Percentiles rank a stretch among this genome's conserved stretches.
Conservation (phyloP, 352 stramenopile genomes). For the Pythium rishiriense region DNA sequence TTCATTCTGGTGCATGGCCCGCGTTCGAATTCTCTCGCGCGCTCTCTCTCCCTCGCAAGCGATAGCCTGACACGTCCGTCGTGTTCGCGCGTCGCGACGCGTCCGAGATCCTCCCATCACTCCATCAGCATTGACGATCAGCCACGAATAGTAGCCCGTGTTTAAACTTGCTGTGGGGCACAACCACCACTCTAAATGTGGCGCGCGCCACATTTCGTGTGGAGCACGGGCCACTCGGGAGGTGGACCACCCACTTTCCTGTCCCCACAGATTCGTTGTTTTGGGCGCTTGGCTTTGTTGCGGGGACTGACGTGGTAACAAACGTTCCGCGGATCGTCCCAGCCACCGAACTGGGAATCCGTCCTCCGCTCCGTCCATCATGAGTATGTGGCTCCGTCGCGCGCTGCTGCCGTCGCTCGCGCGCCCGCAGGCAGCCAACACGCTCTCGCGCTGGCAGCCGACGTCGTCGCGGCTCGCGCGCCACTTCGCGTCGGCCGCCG, state of each 20-base stretch:
- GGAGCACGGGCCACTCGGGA: too few species aligned
- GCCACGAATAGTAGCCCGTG: conserved; percentile 1
- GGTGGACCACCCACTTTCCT: not conserved
- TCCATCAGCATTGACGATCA: not conserved
- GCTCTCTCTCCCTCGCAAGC: not conserved
- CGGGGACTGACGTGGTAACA: conserved; percentile 5
- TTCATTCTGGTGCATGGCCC: conserved; percentile 6
- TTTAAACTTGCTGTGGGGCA: not conserved
- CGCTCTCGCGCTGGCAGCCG: conserved; percentile 30
- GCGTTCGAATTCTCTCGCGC: not conserved
- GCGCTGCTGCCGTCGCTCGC: conserved; percentile 50
- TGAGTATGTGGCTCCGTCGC: conserved; percentile 67
- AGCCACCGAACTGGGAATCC: not conserved
- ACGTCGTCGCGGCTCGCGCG: conserved; percentile 25
- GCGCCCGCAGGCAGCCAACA: conserved; percentile 27
- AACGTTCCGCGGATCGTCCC: conserved; percentile 5
- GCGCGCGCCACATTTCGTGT: not conserved
- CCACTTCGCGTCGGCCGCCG: conserved; percentile 40
- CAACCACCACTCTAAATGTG: not conserved
- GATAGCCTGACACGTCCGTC: not conserved
- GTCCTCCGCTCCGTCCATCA: conserved; percentile 3
- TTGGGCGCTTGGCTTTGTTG: conserved; percentile 1
- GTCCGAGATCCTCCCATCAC: not conserved
- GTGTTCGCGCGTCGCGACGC: not conserved
- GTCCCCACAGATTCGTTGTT: not conserved